Percentiles rank a stretch among this genome's conserved stretches.
Conservation (phyloP, 2,329 filamentous ascomycete species). For the Nemania serpens region DNA sequence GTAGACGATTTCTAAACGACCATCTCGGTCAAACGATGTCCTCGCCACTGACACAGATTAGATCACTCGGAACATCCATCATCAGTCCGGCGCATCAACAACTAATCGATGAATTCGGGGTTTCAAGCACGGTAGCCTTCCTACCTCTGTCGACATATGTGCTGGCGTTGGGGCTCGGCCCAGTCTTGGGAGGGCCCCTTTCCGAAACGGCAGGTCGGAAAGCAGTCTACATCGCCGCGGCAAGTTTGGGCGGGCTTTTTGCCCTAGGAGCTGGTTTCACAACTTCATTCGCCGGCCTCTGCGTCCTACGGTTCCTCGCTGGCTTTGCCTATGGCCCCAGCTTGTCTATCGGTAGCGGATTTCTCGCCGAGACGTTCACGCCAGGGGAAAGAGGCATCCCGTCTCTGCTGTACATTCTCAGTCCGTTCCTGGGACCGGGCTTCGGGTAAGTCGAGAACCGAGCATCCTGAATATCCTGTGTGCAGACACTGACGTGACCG, state of each 20-base stretch:
- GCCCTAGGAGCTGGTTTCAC: conserved; percentile 59
- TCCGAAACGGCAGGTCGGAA: conserved; percentile 63
- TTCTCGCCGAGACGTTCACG: conserved; percentile 53
- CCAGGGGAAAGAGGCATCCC: conserved; percentile 49
- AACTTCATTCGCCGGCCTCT: conserved; percentile 54
- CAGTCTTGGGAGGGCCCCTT: conserved; percentile 61
- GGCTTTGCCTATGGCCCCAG: conserved; percentile 56
- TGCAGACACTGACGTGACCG: conserved; percentile 21
- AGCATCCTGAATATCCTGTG: not conserved
- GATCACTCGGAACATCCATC: conserved; percentile 59
- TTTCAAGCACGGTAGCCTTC: conserved; percentile 60
- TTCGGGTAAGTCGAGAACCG: conserved; percentile 48
- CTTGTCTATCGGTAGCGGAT: conserved; percentile 55
- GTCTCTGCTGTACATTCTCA: conserved; percentile 53
- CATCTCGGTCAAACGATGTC: not conserved
- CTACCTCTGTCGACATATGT: conserved; percentile 64
- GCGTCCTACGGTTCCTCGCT: conserved; percentile 61
- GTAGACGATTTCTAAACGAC: conserved; percentile 38
- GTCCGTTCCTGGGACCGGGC: conserved; percentile 58
- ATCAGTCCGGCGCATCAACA: conserved; percentile 53
- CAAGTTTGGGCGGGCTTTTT: conserved; percentile 58
- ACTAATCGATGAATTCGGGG: conserved; percentile 57
- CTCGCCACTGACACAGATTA: conserved; percentile 34
- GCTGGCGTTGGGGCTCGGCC: conserved; percentile 63
- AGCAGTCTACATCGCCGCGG: conserved; percentile 53